Base-by-base conservation (phyloP, 2,329 filamentous ascomycete genomes). In the Clathrospora elynae region DNA sequence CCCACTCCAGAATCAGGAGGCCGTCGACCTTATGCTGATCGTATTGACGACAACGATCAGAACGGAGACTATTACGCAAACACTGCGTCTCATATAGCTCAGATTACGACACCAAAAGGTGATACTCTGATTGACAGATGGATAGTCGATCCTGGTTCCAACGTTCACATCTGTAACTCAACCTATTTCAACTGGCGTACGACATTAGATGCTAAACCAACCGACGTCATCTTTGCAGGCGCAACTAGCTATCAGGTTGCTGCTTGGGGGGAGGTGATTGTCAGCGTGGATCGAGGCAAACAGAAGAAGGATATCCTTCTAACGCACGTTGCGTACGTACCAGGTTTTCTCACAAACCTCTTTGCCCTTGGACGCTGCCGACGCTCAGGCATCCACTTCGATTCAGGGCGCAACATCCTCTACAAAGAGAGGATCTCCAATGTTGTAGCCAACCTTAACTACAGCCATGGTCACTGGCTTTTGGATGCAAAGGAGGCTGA, bases 81-180 rank as follows among this genome's bases (percentile, higher is more conserved):
- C n/a, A n/a, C n/a, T n/a, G n/a, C n/a, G n/a, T n/a, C n/a, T n/a
- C n/a, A n/a, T n/a, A n/a, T n/a, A n/a, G 35, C 35, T 23, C 20
- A 37, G 14, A 30, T 37, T 22, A 14, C 31, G 1, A 23, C 24
- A 11, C 11, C 22, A 22, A 29, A 16, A 25, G 29, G 20, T 12
- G 3, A 31, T 16, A 18, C 16, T 6, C 34, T 44, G 2, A 2
- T 24, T 2, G 19, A 45, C 18, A 18, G 35, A 35, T 46, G 30
- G 42, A 35, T 46, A 10, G 20, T 46, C 1, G 35, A 46, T 12
- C 35, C 42, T 25, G 29, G 42, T 12, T 46, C 35, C 5, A 41
- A 40, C 14, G 23, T 32, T 14, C 30, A 34, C 8, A 34, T 34
- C 19, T 34, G 19, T 6, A 34, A 34, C 11, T 9, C 11, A 11